These are phyloP conservation scores for Zizania latifolia DNA, from an alignment of 176 grass and related monocot species.

Conservation along the genomic window DNA sequence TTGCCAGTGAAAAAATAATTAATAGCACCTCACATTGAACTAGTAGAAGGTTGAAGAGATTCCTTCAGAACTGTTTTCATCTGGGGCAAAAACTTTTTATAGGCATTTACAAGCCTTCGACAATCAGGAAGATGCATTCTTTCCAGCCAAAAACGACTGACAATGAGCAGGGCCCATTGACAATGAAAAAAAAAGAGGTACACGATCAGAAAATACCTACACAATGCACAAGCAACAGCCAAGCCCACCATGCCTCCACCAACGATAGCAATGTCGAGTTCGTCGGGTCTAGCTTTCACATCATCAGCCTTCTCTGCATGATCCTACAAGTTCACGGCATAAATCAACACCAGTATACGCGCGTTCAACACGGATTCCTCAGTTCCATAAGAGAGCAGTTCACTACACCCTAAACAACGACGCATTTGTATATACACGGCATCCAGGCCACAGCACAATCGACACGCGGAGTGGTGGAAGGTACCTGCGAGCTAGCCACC, in stretches of 20 bases:
- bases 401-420: not conserved
- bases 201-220: slow-evolving; percentile 60
- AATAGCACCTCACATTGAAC: not conserved
- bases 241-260: slow-evolving; percentile 96
- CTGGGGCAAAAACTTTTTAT: not conserved
- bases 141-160: not conserved
- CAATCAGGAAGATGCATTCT: not conserved
- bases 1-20: not conserved
- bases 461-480: not conserved
- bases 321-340: slow-evolving; percentile 23
- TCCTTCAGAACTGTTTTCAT: not conserved
- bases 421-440: not conserved
- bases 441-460: too few relatives aligned
- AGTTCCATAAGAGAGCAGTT: not conserved
- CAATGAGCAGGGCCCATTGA: not conserved
- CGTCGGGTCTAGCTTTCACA: slow-evolving; percentile 18
- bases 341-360: not conserved
- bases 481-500: slow-evolving; percentile 4
- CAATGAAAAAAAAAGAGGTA: not conserved
- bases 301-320: slow-evolving; percentile 6
- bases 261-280: slow-evolving; percentile 74
- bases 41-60: not conserved
- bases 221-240: slow-evolving; percentile 81
- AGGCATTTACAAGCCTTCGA: not conserved
- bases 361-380: not conserved